A percentile compares a stretch with the other conserved stretches of the same genome.
These are phyloP conservation scores for Alternaria sp. DNA, from an alignment of 2,329 filamentous ascomycete species.

Conservation along the genomic window DNA sequence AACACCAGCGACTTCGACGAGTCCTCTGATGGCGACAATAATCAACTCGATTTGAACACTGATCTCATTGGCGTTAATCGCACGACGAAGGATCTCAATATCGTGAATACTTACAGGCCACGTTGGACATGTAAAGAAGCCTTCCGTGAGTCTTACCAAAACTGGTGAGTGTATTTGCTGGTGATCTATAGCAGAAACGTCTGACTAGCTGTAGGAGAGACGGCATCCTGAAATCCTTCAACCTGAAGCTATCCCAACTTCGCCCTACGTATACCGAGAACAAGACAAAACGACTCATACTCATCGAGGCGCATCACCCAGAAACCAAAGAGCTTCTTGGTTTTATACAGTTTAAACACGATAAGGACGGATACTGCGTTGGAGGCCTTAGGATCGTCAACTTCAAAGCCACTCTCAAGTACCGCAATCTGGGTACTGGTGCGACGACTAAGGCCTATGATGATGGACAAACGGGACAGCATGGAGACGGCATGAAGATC, in stretches of 20 bases:
- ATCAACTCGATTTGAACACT: background rate
- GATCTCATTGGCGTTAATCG: background rate
- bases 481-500: conserved; percentile 31
- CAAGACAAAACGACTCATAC: background rate
- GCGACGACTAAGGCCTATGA: background rate
- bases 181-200: too few relatives aligned
- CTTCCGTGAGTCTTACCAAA: background rate
- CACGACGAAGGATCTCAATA: background rate
- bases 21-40: too few relatives aligned
- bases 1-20: too few relatives aligned
- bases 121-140: background rate
- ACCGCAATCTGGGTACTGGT: background rate
- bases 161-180: background rate
- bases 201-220: conserved; percentile 9
- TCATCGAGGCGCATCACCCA: background rate
- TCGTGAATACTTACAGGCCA: background rate
- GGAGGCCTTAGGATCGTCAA: background rate
- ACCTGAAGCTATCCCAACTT: conserved; percentile 5
- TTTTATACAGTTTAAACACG: conserved; percentile 8
- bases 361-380: background rate
- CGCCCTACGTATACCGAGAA: conserved; percentile 2
- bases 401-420: background rate
- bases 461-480: conserved; percentile 18
- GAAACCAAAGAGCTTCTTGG: conserved; percentile 8
- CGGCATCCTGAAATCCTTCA: conserved; percentile 14